phyloP scores from a whole-genome alignment of 192 early-diverging fungal genomes.

The Coemansia sp. region DNA sequence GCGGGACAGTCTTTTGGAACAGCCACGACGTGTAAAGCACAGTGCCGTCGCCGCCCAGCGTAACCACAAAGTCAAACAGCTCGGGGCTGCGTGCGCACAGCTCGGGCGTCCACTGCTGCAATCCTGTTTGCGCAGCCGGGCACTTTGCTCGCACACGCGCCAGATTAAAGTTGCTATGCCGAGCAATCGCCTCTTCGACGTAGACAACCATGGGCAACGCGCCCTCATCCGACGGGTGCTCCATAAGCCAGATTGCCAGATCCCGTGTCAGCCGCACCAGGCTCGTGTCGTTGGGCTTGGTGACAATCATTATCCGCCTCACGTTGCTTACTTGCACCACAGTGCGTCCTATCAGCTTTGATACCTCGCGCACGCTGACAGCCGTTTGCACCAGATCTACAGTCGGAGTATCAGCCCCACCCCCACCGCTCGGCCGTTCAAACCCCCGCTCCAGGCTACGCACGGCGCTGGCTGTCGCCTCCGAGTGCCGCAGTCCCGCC shows the following conservation, averaged over 20 bases:
- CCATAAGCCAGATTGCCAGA: slow-evolving; percentile 67
- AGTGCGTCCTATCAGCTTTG: slow-evolving; percentile 66
- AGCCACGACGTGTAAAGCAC: slow-evolving; percentile 93
- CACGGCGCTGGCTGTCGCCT: slow-evolving; percentile 35
- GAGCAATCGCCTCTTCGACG: slow-evolving; percentile 65
- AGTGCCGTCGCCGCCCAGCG: slow-evolving; percentile 96
- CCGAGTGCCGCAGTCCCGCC: slow-evolving; percentile 32
- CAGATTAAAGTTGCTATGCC: slow-evolving; percentile 59
- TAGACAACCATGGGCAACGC: slow-evolving; percentile 42
- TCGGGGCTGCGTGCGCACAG: slow-evolving; percentile 67
- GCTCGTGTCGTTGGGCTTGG: slow-evolving; percentile 69
- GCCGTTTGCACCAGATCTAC: slow-evolving; percentile 65
- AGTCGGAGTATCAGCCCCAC: slow-evolving; percentile 49
- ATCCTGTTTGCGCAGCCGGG: slow-evolving; percentile 46
- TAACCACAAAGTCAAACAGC: slow-evolving; percentile 86
- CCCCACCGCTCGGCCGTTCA: slow-evolving; percentile 10
- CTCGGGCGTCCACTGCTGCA: slow-evolving; percentile 76
- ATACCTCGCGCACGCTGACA: slow-evolving; percentile 68
- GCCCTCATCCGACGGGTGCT: slow-evolving; percentile 12
- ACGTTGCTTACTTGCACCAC: slow-evolving; percentile 51
- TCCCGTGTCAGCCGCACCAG: slow-evolving; percentile 69
- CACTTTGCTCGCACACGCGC: slow-evolving; percentile 46
- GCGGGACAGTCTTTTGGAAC: slow-evolving; percentile 83
- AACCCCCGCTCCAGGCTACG: slow-evolving; percentile 46
- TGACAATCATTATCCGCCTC: slow-evolving; percentile 69